Evolutionary conservation across 2,329 filamentous ascomycete genomes (phyloP), one percentile per base, ranked within the genome.

Genomic region (Penicillium glabrum): DNA sequence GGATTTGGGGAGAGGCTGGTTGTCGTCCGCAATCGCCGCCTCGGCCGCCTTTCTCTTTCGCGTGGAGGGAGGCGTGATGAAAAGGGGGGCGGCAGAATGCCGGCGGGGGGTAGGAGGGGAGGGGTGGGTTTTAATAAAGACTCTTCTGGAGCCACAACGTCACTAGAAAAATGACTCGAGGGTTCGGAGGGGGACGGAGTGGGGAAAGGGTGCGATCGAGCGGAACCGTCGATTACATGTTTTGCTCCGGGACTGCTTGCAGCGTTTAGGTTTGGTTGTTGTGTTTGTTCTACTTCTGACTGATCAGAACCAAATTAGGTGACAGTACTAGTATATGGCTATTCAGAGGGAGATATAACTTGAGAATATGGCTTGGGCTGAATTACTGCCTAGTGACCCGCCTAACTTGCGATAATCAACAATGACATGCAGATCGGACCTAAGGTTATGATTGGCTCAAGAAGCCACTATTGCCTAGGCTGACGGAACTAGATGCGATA

Each of bases 1-100:
- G 67, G 68, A 62, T 65, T 65, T 59, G 61, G 61, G 54, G 53
- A 54, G 58, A 60, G 61, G 60, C 55, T 62, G 56, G 60, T 62
- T 57, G 57, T 67, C 60, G 60, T 71, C 61, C 60, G 67, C 63
- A 62, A 69, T 69, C 67, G 71, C 70, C 69, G 69, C 77, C 74
- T 81, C 79, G 71, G 74, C 74, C 72, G 80, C 80, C 75, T 82
- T 83, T 70, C 81, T 75, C 72, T 83, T 83, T 66, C 74, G 80
- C 56, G 75, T 74, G 70, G 72, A 74, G 67, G 80, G 78, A 79
- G 80, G 77, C 82, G 82, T 83, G 72, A 74, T 83, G 81, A 72
- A 73, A 39, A 52, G 49, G 37, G 51, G 45, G 45, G 48, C 60
- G 64, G 61, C 63, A 60, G 47, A 51, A n/a, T 61, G 63, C 62